These are phyloP conservation scores for Phytophthora idaei DNA, from an alignment of 352 stramenopile species.

Conservation along the genomic window DNA sequence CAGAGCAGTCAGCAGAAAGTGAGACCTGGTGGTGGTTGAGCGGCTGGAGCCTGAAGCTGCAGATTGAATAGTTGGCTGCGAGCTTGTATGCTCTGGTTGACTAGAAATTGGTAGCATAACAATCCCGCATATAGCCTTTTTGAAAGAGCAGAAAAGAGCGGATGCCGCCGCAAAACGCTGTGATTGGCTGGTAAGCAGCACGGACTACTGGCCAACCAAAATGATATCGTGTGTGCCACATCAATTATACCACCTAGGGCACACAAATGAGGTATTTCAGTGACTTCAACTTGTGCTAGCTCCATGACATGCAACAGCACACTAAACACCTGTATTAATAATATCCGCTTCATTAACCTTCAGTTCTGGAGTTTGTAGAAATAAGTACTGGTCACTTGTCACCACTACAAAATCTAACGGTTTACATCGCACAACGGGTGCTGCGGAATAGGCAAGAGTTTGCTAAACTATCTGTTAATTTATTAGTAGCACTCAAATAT, in stretches of 20 bases:
- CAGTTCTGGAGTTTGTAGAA: too few relatives aligned
- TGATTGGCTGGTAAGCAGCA: slow-evolving; percentile 28
- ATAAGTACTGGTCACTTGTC: too few relatives aligned
- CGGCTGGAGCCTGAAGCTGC: neutral
- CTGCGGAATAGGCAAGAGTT: too few relatives aligned
- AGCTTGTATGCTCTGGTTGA: slow-evolving; percentile 14
- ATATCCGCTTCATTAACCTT: too few relatives aligned
- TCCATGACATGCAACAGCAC: too few relatives aligned
- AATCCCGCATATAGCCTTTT: slow-evolving; percentile 18
- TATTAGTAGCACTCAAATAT: too few relatives aligned
- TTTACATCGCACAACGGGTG: too few relatives aligned
- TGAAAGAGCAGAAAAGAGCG: slow-evolving; percentile 1
- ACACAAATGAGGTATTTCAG: slow-evolving; percentile 9
- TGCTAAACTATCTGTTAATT: too few relatives aligned
- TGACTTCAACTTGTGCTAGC: slow-evolving; percentile 14
- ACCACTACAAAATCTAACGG: too few relatives aligned
- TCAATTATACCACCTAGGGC: neutral
- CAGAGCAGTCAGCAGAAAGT: slow-evolving; percentile 95
- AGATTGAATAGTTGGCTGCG: slow-evolving; percentile 13
- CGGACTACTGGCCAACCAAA: slow-evolving; percentile 42
- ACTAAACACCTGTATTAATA: too few relatives aligned
- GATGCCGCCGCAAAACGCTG: neutral
- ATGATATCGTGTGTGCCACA: slow-evolving; percentile 15
- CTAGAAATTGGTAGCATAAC: slow-evolving; percentile 1
- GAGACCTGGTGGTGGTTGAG: slow-evolving; percentile 34